phyloP scores from a whole-genome alignment of 495 filamentous ascomycete species.

The Trichocladium antarcticum region DNA sequence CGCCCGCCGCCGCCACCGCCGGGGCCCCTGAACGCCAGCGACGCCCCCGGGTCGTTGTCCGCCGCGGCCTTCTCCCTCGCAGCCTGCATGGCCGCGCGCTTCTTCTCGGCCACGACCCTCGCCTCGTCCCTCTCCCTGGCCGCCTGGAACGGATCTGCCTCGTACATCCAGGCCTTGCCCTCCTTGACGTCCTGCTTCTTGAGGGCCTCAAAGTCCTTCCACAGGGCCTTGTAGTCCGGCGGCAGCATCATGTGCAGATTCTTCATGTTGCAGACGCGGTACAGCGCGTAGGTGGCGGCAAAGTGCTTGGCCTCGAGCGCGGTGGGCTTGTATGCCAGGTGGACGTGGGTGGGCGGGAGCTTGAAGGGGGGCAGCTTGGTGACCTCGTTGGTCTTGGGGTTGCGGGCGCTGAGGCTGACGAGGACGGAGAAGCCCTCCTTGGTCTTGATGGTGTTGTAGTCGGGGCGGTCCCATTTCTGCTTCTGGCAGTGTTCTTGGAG shows the following conservation, averaged over 20 bases:
- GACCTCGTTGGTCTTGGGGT: slow-evolving; percentile 72
- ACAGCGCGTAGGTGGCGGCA: slow-evolving; percentile 80
- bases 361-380: slow-evolving; percentile 67
- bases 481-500: slow-evolving; percentile 91
- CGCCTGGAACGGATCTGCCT: slow-evolving; percentile 83
- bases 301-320: slow-evolving; percentile 86
- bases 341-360: slow-evolving; percentile 59
- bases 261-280: slow-evolving; percentile 83
- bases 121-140: slow-evolving; percentile 67
- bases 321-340: slow-evolving; percentile 57
- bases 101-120: slow-evolving; percentile 59
- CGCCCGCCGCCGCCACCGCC: slow-evolving; percentile 1
- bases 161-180: slow-evolving; percentile 83
- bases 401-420: slow-evolving; percentile 64
- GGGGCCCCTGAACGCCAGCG: slow-evolving; percentile 28
- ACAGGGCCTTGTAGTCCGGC: slow-evolving; percentile 74
- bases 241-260: slow-evolving; percentile 90
- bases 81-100: slow-evolving; percentile 50
- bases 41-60: slow-evolving; percentile 40
- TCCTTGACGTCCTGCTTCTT: slow-evolving; percentile 66
- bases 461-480: slow-evolving; percentile 88
- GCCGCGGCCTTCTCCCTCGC: slow-evolving; percentile 46
- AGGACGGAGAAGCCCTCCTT: slow-evolving; percentile 61
- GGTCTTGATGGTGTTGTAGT: slow-evolving; percentile 55
- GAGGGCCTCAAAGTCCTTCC: slow-evolving; percentile 76